phyloP scores from a whole-genome alignment of 257 asterid genomes.

The Solanum corneliomulleri region DNA sequence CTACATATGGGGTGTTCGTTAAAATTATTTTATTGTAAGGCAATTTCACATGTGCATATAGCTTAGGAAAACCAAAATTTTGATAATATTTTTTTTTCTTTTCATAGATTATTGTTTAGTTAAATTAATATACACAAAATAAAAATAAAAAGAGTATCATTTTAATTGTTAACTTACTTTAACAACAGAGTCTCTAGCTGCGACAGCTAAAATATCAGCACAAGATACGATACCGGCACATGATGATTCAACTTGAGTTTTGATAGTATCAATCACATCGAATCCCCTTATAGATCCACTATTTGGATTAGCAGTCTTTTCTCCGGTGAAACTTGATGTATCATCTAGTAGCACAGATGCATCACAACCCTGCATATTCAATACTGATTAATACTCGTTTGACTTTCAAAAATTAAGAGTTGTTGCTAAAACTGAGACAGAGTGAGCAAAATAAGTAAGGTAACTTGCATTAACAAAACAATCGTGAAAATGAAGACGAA shows the following conservation, averaged over 20 bases:
- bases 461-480: background rate
- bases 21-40: background rate
- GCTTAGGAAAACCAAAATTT: background rate
- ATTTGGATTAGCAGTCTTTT: background rate
- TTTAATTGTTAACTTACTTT: background rate
- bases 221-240: background rate
- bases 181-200: background rate
- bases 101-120: accelerated
- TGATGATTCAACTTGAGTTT: background rate
- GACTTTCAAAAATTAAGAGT: too few relatives aligned
- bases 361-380: background rate
- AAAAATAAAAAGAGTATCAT: accelerated
- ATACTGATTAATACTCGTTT: too few relatives aligned
- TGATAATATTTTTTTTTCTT: too few relatives aligned
- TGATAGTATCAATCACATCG: background rate
- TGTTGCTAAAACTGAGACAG: too few relatives aligned
- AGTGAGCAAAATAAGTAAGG: too few relatives aligned
- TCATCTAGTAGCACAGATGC: background rate
- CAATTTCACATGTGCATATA: background rate
- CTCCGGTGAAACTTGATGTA: background rate
- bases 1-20: background rate
- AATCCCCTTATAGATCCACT: background rate
- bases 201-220: background rate
- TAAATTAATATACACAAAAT: too few relatives aligned
- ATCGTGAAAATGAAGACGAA: background rate